phyloP scores from a whole-genome alignment of 768 basidiomycete genomes.

The Nidularia pulvinata region DNA sequence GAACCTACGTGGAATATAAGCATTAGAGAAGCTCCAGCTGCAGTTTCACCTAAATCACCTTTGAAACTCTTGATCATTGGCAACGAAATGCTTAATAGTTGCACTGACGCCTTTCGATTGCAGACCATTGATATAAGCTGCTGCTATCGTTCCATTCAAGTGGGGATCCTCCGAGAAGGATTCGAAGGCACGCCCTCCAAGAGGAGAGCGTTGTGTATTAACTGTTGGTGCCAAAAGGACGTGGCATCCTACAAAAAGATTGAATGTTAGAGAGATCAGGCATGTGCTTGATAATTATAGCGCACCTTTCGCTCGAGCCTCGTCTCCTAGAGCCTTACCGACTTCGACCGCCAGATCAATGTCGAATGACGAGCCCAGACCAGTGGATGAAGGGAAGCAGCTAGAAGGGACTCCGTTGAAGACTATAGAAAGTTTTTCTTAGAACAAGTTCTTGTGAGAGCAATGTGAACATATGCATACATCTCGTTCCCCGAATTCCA shows the following conservation, averaged over 20 bases:
- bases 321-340: conserved; percentile 52
- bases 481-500: conserved; percentile 45
- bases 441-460: conserved; percentile 35
- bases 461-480: conserved; percentile 29
- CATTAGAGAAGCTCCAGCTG: no score
- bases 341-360: conserved; percentile 42
- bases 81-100: conserved; percentile 65
- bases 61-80: conserved; percentile 65
- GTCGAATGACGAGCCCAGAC: conserved; percentile 57
- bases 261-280: not conserved
- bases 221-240: conserved; percentile 64
- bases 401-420: conserved; percentile 57
- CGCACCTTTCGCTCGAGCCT: conserved; percentile 46
- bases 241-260: conserved; percentile 28
- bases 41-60: conserved; percentile 18
- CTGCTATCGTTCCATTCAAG: conserved; percentile 53
- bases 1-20: conserved; percentile 20
- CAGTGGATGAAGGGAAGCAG: conserved; percentile 59
- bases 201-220: conserved; percentile 62
- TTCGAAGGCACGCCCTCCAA: conserved; percentile 60
- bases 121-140: conserved; percentile 62
- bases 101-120: conserved; percentile 58
- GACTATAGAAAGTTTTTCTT: conserved; percentile 22
- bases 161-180: conserved; percentile 65
- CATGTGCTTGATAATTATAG: not conserved